Evolutionary conservation across 2,329 filamentous ascomycete species (phyloP).

Genomic region (Aspergillus udagawae): DNA sequence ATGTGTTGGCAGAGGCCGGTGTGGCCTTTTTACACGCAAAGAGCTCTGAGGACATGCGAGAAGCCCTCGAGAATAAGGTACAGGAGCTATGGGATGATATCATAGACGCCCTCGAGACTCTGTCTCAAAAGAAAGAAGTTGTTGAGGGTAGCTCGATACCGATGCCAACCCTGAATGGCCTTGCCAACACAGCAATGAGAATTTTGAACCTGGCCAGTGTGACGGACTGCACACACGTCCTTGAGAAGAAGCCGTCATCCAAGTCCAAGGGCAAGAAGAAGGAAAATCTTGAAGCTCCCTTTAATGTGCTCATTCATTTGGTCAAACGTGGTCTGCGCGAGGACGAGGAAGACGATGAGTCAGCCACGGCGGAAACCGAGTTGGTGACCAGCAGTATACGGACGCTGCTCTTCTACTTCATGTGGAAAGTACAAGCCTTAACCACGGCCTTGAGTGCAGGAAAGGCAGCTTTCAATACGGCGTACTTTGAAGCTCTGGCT

Average conservation of each 20-base stretch:
- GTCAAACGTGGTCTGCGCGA: conserved; percentile 68
- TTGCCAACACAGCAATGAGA: conserved; percentile 72
- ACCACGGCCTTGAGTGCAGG: conserved; percentile 51
- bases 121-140: conserved; percentile 70
- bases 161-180: conserved; percentile 60
- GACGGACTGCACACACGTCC: conserved; percentile 68
- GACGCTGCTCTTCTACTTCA: conserved; percentile 80
- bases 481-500: conserved; percentile 65
- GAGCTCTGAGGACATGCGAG: conserved; percentile 81
- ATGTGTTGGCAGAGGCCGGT: conserved; percentile 78
- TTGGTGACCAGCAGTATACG: conserved; percentile 73
- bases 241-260: conserved; percentile 56
- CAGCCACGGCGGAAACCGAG: conserved; percentile 74
- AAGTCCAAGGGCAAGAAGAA: conserved; percentile 39
- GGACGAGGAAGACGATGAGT: conserved; percentile 61
- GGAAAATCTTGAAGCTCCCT: conserved; percentile 41
- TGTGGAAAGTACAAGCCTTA: conserved; percentile 77
- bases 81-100: conserved; percentile 82
- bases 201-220: conserved; percentile 77
- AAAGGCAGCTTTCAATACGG: conserved; percentile 56
- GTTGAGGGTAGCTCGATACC: conserved; percentile 65
- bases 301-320: conserved; percentile 67
- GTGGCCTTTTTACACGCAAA: conserved; percentile 79
- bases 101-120: conserved; percentile 66
- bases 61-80: conserved; percentile 76